phyloP scores from a whole-genome alignment of 306 rosid genomes.

The Dicorynia guianensis region DNA sequence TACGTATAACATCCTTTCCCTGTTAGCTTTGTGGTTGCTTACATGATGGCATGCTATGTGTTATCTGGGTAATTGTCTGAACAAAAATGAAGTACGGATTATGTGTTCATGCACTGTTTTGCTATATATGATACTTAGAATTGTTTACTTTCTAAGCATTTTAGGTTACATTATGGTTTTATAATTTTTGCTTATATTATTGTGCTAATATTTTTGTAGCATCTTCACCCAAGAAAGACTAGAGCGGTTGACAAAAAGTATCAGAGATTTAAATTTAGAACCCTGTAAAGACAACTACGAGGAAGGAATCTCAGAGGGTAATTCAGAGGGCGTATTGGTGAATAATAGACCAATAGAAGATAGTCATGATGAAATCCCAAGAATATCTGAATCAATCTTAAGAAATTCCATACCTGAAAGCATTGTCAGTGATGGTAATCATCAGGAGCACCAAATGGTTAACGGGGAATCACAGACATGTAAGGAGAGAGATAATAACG shows the following conservation, averaged over 20 bases:
- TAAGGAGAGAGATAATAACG: slow-evolving; percentile 39
- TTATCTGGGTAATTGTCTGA: slow-evolving; percentile 16
- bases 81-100: slow-evolving; percentile 20
- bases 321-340: slow-evolving; percentile 48
- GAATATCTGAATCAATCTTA: slow-evolving; percentile 50
- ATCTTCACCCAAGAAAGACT: slow-evolving; percentile 96
- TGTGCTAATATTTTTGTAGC: slow-evolving; percentile 66
- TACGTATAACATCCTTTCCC: slow-evolving; percentile 1
- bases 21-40: slow-evolving; percentile 25
- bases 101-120: slow-evolving; percentile 2
- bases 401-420: slow-evolving; percentile 46
- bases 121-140: slow-evolving; percentile 11
- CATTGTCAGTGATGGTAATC: slow-evolving; percentile 44
- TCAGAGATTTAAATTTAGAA: slow-evolving; percentile 68
- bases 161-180: slow-evolving; percentile 23
- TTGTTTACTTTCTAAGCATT: slow-evolving; percentile 26
- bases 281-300: slow-evolving; percentile 49
- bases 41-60: slow-evolving; percentile 15
- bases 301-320: slow-evolving; percentile 58
- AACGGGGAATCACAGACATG: slow-evolving; percentile 50
- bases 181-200: slow-evolving; percentile 33
- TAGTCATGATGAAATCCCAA: slow-evolving; percentile 45
- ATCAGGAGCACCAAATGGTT: slow-evolving; percentile 48
- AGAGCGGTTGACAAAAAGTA: slow-evolving; percentile 77
- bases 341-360: slow-evolving; percentile 40